Evolutionary conservation across 768 basidiomycete genomes (phyloP), one percentile per base, ranked within the genome.

Genomic region (Lanmaoa pseudosensibilis): DNA sequence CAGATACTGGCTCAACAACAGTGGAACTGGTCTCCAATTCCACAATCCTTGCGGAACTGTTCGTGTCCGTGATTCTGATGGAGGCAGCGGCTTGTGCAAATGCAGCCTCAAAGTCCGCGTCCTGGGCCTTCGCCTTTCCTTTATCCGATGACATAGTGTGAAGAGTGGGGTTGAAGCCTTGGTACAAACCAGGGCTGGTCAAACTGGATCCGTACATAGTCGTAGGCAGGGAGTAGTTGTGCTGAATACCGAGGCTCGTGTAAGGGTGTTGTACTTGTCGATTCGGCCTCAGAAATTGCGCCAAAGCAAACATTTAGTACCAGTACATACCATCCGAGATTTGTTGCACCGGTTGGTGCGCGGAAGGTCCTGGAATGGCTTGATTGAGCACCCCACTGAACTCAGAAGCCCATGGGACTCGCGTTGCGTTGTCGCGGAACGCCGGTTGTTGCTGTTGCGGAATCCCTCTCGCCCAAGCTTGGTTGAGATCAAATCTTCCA

Each of bases 71-170:
- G 13, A 74, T 65, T 15, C 72, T 70, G n/a, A 85, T 64, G 19
- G 84, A 83, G n/a, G 81, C 83, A 6, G 77, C 75, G 3, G 80
- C 76, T 62, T 88, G 81, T 12, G 84, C 86, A 72, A 93, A 92
- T 11, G 90, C 91, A n/a, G 87, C 87, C 61, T 93, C 91, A 55
- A 92, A 91, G 69, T 91, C 91, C 5, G 81, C 83, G 50, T 92
- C 88, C 54, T 82, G 79, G 18, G 78, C 83, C 68, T 92, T 94
- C 2, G 88, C 91, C 69, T 96, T 98, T 15, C 85, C 89, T 63
- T 86, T 84, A 48, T 74, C 67, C 23, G 58, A 58, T 50, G 64
- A 53, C 51, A 64, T 43, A 57, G 62, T 44, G 33, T 64, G 62
- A 59, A 57, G 54, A 48, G 66, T 50, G 50, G 65, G 59, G 50